A percentile compares a stretch with the other conserved stretches of the same genome.
phyloP scores from a whole-genome alignment of 805 yeast species.

The Candida golubevii region DNA sequence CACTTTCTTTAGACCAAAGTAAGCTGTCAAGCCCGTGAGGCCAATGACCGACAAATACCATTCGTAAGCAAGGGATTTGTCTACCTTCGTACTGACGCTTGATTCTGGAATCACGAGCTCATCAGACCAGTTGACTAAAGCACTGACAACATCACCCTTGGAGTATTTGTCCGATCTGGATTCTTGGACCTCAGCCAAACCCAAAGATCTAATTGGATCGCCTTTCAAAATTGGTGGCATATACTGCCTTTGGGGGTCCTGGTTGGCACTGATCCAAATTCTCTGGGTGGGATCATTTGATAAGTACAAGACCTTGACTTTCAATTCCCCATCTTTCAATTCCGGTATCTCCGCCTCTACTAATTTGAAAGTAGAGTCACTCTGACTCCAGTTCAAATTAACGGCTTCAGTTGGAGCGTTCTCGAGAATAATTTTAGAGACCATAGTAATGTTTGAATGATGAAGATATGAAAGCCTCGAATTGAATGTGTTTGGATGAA shows the following conservation, averaged over 20 bases:
- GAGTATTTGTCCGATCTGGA: constrained; percentile 39
- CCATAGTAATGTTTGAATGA: neutral
- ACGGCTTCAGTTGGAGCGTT: constrained; percentile 21
- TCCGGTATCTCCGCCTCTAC: constrained; percentile 12
- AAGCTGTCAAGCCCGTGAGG: constrained; percentile 58
- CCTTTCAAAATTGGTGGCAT: constrained; percentile 38
- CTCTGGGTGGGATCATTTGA: constrained; percentile 65
- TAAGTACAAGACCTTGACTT: constrained; percentile 42
- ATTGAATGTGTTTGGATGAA: no score
- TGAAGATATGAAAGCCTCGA: no score
- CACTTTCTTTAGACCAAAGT: constrained; percentile 47
- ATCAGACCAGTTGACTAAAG: constrained; percentile 45
- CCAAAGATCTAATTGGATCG: constrained; percentile 43
- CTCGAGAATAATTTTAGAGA: constrained; percentile 19
- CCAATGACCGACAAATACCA: constrained; percentile 50
- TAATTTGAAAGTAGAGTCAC: constrained; percentile 30
- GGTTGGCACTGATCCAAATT: constrained; percentile 45
- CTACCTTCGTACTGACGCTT: constrained; percentile 27
- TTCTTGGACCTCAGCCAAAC: constrained; percentile 47
- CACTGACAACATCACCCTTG: constrained; percentile 43
- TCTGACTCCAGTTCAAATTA: constrained; percentile 19
- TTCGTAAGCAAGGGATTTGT: constrained; percentile 31
- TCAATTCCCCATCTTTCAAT: constrained; percentile 37
- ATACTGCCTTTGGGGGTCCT: constrained; percentile 28
- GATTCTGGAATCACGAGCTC: constrained; percentile 33